Conservation (phyloP, 805 yeast species). For the Candida mattraensis region DNA sequence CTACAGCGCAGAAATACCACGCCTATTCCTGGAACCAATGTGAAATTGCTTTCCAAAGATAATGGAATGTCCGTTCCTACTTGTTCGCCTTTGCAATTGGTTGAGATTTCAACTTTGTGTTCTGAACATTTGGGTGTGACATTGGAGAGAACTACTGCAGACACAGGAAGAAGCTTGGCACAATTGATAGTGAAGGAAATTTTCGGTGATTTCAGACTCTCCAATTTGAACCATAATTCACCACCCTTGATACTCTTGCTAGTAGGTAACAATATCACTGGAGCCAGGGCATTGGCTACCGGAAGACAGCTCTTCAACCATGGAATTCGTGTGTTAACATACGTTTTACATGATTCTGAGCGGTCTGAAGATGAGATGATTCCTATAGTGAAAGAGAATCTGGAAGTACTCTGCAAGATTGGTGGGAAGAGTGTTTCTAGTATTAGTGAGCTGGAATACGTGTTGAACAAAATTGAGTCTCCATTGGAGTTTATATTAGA, state of each 20-base stretch:
- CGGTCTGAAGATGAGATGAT: constrained; percentile 39
- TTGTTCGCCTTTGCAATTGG: constrained; percentile 75
- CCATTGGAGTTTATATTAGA: constrained; percentile 82
- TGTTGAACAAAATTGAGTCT: constrained; percentile 52
- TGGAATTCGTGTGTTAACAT: constrained; percentile 66
- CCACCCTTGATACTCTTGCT: constrained; percentile 74
- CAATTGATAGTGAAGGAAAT: constrained; percentile 57
- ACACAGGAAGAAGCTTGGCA: constrained; percentile 66
- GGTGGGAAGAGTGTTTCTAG: constrained; percentile 68
- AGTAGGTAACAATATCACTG: constrained; percentile 74
- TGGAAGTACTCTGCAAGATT: constrained; percentile 51
- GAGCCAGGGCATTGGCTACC: constrained; percentile 71
- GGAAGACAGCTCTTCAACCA: constrained; percentile 78
- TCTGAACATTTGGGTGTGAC: constrained; percentile 53
- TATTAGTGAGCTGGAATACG: constrained; percentile 36
- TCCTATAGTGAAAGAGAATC: constrained; percentile 43
- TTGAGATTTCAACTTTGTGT: constrained; percentile 68
- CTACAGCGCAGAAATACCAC: constrained; percentile 20
- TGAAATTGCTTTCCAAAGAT: constrained; percentile 18
- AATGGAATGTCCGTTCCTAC: constrained; percentile 45
- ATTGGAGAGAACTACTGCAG: constrained; percentile 52
- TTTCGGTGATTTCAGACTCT: constrained; percentile 69
- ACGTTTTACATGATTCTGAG: constrained; percentile 37
- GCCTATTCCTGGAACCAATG: constrained; percentile 11
- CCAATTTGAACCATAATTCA: constrained; percentile 67